Evolutionary conservation across 441 rosid genomes (phyloP).

Genomic region (Pelargonium myrrhifolium): DNA sequence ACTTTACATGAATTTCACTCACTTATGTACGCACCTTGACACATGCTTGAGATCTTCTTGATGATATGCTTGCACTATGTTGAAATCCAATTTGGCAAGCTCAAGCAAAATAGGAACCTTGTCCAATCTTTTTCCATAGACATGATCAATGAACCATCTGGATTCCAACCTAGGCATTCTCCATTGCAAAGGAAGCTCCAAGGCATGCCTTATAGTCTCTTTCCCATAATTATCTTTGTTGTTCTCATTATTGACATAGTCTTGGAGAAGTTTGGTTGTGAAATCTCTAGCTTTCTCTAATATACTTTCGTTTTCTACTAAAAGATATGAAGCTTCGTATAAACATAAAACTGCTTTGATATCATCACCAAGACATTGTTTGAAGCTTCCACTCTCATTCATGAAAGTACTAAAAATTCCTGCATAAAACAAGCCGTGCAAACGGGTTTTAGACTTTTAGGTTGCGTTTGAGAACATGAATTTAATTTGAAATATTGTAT

Average conservation of each 20-base stretch:
- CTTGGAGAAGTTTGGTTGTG: slow-evolving; percentile 3
- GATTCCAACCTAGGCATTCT: no score
- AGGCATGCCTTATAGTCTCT: slow-evolving; percentile 17
- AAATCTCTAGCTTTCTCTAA: neutral
- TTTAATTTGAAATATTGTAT: no score
- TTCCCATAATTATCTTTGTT: neutral
- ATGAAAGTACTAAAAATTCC: neutral
- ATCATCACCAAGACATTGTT: neutral
- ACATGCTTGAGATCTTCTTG: no score
- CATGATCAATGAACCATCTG: no score
- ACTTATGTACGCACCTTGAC: no score
- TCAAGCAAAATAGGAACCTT: no score
- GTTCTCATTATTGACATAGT: neutral
- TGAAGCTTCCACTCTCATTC: slow-evolving; percentile 8
- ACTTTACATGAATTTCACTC: no score
- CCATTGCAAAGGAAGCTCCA: slow-evolving; percentile 20
- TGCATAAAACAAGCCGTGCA: neutral
- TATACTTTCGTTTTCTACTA: slow-evolving; percentile 8
- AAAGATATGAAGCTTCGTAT: slow-evolving; percentile 10
- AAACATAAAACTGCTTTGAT: slow-evolving; percentile 3
- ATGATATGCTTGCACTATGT: no score
- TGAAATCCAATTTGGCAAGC: no score
- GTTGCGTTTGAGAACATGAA: no score
- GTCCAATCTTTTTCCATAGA: no score
- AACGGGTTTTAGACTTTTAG: no score